Evolutionary conservation across 1,284 basidiomycete genomes (phyloP).

Genomic region (Mycosarcoma mackinlayi): DNA sequence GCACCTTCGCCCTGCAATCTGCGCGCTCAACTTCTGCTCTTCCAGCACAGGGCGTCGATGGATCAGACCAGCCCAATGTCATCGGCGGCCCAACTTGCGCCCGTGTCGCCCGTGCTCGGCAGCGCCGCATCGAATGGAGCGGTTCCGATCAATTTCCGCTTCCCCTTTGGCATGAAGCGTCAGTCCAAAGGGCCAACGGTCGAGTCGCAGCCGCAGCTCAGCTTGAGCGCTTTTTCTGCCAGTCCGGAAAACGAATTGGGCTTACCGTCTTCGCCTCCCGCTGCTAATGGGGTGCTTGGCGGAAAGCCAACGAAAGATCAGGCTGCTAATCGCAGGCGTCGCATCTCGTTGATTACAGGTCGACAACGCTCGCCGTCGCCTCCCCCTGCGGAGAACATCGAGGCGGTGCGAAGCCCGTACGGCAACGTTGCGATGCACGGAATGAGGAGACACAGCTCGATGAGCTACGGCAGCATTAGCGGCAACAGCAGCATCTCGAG

Average conservation of each 20-base stretch:
- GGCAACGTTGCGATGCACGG: constrained; percentile 24
- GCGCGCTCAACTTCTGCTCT: constrained; percentile 72
- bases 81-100: constrained; percentile 22
- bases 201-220: constrained; percentile 13
- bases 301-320: constrained; percentile 26
- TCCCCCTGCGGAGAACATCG: constrained; percentile 7
- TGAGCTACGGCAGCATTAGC: constrained; percentile 54
- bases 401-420: constrained; percentile 24
- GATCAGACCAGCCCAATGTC: constrained; percentile 41
- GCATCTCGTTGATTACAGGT: constrained; percentile 49
- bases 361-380: constrained; percentile 43
- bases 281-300: not conserved
- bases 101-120: constrained; percentile 21
- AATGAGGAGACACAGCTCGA: constrained; percentile 38
- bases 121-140: constrained; percentile 6
- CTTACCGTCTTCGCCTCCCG: constrained; percentile 21
- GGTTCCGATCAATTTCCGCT: constrained; percentile 46
- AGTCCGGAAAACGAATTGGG: constrained; percentile 16
- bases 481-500: constrained; percentile 49
- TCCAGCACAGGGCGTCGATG: constrained; percentile 49
- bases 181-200: constrained; percentile 31
- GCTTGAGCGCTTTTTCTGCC: constrained; percentile 9
- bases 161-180: constrained; percentile 53
- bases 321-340: constrained; percentile 33
- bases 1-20: constrained; percentile 85